Evolutionary conservation across 129 eudicot species (phyloP).

Genomic region (Solidago caesia): DNA sequence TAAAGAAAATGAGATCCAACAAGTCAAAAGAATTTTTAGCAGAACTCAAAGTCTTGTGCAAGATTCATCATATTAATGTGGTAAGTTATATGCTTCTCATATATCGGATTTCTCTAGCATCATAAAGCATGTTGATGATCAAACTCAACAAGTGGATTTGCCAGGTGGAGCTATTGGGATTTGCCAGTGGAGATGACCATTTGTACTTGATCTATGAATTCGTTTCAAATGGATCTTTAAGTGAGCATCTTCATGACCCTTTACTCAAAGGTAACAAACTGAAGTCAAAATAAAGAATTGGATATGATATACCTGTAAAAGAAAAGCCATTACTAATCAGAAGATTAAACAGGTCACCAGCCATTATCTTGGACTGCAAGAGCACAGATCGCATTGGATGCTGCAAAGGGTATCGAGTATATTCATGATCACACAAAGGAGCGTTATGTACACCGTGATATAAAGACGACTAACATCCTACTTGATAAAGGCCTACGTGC

Average conservation of each 20-base stretch:
- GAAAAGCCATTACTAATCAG: not conserved
- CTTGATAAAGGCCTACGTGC: slow-evolving; percentile 72
- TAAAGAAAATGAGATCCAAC: slow-evolving; percentile 88
- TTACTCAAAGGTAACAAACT: slow-evolving; percentile 57
- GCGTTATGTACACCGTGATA: slow-evolving; percentile 82
- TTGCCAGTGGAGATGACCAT: slow-evolving; percentile 81
- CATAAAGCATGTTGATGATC: slow-evolving; percentile 6
- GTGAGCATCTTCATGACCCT: slow-evolving; percentile 85
- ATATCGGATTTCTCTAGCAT: not conserved
- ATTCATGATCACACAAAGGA: slow-evolving; percentile 86
- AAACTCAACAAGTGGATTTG: not conserved
- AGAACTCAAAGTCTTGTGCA: slow-evolving; percentile 79
- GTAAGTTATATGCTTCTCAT: slow-evolving; percentile 36
- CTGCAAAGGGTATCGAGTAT: slow-evolving; percentile 90
- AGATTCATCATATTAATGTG: slow-evolving; percentile 84
- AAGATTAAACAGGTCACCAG: slow-evolving; percentile 61
- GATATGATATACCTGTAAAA: not conserved
- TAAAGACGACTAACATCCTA: slow-evolving; percentile 74
- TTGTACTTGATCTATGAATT: slow-evolving; percentile 76
- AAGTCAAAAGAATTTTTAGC: slow-evolving; percentile 77
- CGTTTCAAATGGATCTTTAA: slow-evolving; percentile 68
- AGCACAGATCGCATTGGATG: slow-evolving; percentile 66
- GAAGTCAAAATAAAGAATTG: not conserved
- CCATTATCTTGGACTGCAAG: slow-evolving; percentile 90
- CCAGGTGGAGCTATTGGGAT: slow-evolving; percentile 84